These are phyloP conservation scores for Penicillium herquei DNA, from an alignment of 495 filamentous ascomycete genomes.

Conservation along the genomic window DNA sequence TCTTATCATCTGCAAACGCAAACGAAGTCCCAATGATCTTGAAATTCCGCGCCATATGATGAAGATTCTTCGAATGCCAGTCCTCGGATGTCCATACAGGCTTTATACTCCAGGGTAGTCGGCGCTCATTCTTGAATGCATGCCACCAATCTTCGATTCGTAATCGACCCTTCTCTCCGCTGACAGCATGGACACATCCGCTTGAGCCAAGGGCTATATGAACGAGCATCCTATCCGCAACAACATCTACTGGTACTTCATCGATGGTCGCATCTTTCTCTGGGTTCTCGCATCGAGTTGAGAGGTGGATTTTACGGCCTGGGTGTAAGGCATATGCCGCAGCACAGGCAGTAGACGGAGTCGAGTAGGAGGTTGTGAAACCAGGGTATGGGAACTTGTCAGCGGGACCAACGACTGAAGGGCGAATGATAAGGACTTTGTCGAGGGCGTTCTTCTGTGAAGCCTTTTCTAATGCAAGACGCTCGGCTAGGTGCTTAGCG, in stretches of 20 bases:
- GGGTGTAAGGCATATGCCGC: conserved; percentile 26
- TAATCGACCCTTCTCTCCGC: conserved; percentile 20
- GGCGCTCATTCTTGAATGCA: conserved; percentile 24
- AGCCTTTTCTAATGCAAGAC: conserved; percentile 19
- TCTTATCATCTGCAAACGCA: conserved; percentile 26
- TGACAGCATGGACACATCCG: conserved; percentile 31
- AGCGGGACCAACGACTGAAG: conserved; percentile 25
- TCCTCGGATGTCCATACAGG: conserved; percentile 21
- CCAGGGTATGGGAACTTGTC: conserved; percentile 23
- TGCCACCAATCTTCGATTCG: conserved; percentile 23
- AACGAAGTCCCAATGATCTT: conserved; percentile 31
- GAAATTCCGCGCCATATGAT: conserved; percentile 24
- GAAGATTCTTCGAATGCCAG: conserved; percentile 29
- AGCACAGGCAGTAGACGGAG: conserved; percentile 21
- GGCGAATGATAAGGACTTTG: conserved; percentile 25
- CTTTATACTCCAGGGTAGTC: conserved; percentile 23
- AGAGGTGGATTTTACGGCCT: conserved; percentile 17
- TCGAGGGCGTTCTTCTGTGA: conserved; percentile 18
- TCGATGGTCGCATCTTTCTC: conserved; percentile 27
- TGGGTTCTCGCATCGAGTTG: conserved; percentile 20
- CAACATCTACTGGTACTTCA: conserved; percentile 36
- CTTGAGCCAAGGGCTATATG: conserved; percentile 23
- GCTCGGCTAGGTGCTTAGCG: conserved; percentile 23
- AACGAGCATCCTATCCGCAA: conserved; percentile 25
- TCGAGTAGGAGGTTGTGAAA: conserved; percentile 17